Percentiles rank a stretch among this genome's conserved stretches.
Conservation (phyloP, 495 filamentous ascomycete genomes). For the Podospora pseudocomata region DNA sequence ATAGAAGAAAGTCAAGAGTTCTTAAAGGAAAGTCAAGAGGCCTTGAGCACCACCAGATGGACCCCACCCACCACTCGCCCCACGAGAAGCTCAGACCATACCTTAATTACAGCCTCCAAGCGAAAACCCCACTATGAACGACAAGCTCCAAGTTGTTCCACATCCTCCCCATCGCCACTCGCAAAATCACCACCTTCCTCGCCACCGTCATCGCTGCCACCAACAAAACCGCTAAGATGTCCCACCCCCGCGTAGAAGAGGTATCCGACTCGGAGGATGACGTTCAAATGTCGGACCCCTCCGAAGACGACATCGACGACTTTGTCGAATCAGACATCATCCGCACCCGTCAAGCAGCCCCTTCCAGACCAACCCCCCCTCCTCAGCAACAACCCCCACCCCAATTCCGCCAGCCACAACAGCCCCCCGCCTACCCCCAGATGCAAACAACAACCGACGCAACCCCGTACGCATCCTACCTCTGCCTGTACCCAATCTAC, state of each 20-base stretch:
- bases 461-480: constrained; percentile 66
- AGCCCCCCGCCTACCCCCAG: constrained; percentile 27
- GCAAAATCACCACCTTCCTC: constrained; percentile 7
- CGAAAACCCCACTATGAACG: constrained; percentile 16
- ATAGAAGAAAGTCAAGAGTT: too few relatives aligned
- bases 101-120: constrained; percentile 22
- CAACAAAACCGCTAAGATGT: constrained; percentile 55
- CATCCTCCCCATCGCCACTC: constrained; percentile 1
- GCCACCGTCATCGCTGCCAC: constrained; percentile 1
- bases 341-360: constrained; percentile 18
- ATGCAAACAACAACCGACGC: constrained; percentile 46
- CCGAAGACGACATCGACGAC: constrained; percentile 62
- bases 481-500: constrained; percentile 92
- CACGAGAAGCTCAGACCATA: constrained; percentile 22
- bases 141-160: constrained; percentile 11
- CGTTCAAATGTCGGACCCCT: constrained; percentile 76
- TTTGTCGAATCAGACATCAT: constrained; percentile 50
- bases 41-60: too few relatives aligned
- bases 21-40: too few relatives aligned
- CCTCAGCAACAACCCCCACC: constrained; percentile 11
- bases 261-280: constrained; percentile 74
- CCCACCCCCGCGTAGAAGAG: constrained; percentile 84
- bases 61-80: not conserved
- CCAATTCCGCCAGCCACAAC: constrained; percentile 19
- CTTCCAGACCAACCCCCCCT: constrained; percentile 18